These are phyloP conservation scores for Medicago ruthenica DNA, from an alignment of 306 rosid species.

Conservation along the genomic window DNA sequence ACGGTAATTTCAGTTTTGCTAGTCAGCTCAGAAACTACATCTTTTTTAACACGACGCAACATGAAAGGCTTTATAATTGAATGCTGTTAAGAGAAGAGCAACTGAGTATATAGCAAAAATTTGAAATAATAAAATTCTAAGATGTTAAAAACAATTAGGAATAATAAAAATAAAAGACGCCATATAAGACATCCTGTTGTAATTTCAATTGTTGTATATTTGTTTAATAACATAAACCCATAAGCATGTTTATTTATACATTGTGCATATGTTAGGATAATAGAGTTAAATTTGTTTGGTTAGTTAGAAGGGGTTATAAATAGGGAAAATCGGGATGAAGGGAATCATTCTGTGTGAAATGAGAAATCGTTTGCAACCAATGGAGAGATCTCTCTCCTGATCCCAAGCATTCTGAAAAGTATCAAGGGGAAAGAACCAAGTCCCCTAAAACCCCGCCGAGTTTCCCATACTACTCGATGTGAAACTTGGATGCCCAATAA, in stretches of 20 bases:
- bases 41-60: conserved; percentile 95
- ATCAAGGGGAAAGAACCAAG: too few relatives aligned
- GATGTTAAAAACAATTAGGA: not conserved
- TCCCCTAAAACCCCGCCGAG: too few relatives aligned
- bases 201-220: conserved; percentile 20
- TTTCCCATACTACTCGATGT: too few relatives aligned
- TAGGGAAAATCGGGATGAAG: conserved; percentile 1
- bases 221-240: conserved; percentile 27
- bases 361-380: not conserved
- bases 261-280: conserved; percentile 21
- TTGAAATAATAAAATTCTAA: conserved; percentile 9
- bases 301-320: conserved; percentile 9
- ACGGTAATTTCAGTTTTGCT: conserved; percentile 89
- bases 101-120: conserved; percentile 37
- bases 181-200: conserved; percentile 17
- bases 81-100: conserved; percentile 65
- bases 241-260: not conserved
- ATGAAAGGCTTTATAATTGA: conserved; percentile 96
- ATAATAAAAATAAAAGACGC: conserved; percentile 26
- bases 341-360: not conserved
- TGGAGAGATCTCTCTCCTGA: too few relatives aligned
- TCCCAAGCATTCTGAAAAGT: too few relatives aligned
- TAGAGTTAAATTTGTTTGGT: not conserved
- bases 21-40: conserved; percentile 93
- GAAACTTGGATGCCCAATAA: too few relatives aligned